Conservation (phyloP, 352 stramenopile species). For the Pythium plurisporium region DNA sequence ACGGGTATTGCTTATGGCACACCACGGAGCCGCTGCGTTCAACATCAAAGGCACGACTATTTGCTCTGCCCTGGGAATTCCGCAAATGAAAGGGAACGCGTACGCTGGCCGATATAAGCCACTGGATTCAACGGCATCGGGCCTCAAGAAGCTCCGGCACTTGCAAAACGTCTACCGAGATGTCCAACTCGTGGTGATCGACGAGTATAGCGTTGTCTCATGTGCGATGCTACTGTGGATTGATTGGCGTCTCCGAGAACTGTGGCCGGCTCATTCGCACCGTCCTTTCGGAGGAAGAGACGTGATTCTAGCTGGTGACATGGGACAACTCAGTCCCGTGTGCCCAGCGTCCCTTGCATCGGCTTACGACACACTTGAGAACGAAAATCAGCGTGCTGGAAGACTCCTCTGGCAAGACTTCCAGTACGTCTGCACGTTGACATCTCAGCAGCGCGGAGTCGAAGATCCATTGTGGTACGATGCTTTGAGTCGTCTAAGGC, state of each 20-base stretch:
- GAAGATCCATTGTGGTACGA: neutral
- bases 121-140: neutral
- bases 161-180: neutral
- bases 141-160: neutral
- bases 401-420: neutral
- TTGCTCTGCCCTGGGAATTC: neutral
- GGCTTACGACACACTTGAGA: neutral
- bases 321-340: neutral
- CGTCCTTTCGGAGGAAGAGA: slow-evolving; percentile 1
- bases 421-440: neutral
- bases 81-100: too few species aligned
- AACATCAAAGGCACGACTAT: neutral
- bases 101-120: neutral
- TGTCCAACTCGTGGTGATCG: neutral
- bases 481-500: neutral
- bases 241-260: neutral
- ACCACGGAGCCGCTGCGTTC: slow-evolving; percentile 3
- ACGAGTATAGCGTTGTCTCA: slow-evolving; percentile 1
- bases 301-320: neutral
- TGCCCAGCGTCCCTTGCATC: neutral
- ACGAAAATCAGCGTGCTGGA: neutral
- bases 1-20: neutral
- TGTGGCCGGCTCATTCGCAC: neutral
- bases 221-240: slow-evolving; percentile 6
- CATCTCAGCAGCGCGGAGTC: neutral